A percentile compares a stretch with the other conserved stretches of the same genome.
These are phyloP conservation scores for Paecilomyces dactylethromorphus DNA, from an alignment of 2,329 filamentous ascomycete species.

Conservation along the genomic window DNA sequence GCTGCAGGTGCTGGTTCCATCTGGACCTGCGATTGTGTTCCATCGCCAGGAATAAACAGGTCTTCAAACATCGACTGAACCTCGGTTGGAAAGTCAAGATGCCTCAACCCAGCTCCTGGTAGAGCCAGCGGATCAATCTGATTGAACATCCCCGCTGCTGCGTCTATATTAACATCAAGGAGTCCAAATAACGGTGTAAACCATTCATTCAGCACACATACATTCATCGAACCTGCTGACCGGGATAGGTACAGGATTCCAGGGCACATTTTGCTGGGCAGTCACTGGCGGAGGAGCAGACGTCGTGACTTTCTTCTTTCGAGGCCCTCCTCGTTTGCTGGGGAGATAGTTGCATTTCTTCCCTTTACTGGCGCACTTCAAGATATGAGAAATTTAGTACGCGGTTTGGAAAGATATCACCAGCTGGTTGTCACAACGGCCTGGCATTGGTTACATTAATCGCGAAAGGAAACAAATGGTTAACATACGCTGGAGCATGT, in stretches of 20 bases:
- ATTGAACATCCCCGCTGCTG: constrained; percentile 29
- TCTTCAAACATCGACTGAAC: constrained; percentile 32
- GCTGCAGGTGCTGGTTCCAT: constrained; percentile 22
- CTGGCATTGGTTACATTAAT: background rate
- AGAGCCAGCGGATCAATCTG: constrained; percentile 35
- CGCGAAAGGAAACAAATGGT: constrained; percentile 1
- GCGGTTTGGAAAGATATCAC: background rate
- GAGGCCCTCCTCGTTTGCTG: constrained; percentile 38
- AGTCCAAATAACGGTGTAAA: background rate
- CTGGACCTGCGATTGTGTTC: constrained; percentile 15
- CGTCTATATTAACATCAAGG: constrained; percentile 13
- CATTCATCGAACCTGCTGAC: constrained; percentile 23
- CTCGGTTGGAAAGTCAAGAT: constrained; percentile 31
- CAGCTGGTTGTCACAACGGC: background rate
- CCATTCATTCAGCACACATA: constrained; percentile 13
- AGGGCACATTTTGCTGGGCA: constrained; percentile 12
- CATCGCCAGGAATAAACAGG: constrained; percentile 22
- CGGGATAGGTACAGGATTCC: constrained; percentile 16
- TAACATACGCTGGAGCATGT: constrained; percentile 37
- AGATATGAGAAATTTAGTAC: constrained; percentile 7
- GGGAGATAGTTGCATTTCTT: constrained; percentile 37
- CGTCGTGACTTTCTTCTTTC: constrained; percentile 31
- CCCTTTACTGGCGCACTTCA: constrained; percentile 30
- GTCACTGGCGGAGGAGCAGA: constrained; percentile 17
- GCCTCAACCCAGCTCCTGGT: constrained; percentile 33